Percentiles rank a stretch among this genome's conserved stretches.
phyloP scores from a whole-genome alignment of 768 basidiomycete genomes.

The Termitomyces sp. region DNA sequence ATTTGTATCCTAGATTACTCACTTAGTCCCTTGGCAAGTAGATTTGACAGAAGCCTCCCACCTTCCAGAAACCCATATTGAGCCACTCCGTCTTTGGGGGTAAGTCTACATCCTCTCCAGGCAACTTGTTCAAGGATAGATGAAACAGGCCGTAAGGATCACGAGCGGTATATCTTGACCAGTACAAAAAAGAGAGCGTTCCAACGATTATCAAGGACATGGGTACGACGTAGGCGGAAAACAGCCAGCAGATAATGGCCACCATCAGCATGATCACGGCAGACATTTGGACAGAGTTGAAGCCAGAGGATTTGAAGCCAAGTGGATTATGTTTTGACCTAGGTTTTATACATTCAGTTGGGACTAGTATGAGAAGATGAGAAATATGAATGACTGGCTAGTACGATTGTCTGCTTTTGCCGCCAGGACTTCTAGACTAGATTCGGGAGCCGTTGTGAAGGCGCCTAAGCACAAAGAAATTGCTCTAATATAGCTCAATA shows the following conservation, averaged over 20 bases:
- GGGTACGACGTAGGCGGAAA: not conserved
- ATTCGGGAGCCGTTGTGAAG: constrained; percentile 25
- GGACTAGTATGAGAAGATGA: not conserved
- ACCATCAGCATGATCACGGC: not conserved
- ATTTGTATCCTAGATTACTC: constrained; percentile 34
- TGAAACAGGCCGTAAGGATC: constrained; percentile 65
- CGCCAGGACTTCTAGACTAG: constrained; percentile 23
- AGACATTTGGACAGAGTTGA: not conserved
- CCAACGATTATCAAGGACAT: constrained; percentile 1
- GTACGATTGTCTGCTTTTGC: constrained; percentile 18
- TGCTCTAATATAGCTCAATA: constrained; percentile 17
- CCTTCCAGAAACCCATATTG: constrained; percentile 73
- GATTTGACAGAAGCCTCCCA: constrained; percentile 18
- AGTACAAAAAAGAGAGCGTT: not conserved
- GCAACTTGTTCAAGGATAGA: constrained; percentile 43
- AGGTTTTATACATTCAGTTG: not conserved
- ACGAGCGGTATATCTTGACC: constrained; percentile 10
- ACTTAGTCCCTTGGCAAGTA: not conserved
- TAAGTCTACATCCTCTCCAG: constrained; percentile 26
- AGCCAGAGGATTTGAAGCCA: not conserved
- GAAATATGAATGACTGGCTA: constrained; percentile 9
- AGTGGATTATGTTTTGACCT: not conserved
- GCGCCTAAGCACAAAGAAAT: constrained; percentile 27
- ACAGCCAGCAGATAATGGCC: not conserved
- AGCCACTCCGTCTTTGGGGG: constrained; percentile 61